phyloP scores from a whole-genome alignment of 148 eudicot genomes.

The Beta vulgaris region DNA sequence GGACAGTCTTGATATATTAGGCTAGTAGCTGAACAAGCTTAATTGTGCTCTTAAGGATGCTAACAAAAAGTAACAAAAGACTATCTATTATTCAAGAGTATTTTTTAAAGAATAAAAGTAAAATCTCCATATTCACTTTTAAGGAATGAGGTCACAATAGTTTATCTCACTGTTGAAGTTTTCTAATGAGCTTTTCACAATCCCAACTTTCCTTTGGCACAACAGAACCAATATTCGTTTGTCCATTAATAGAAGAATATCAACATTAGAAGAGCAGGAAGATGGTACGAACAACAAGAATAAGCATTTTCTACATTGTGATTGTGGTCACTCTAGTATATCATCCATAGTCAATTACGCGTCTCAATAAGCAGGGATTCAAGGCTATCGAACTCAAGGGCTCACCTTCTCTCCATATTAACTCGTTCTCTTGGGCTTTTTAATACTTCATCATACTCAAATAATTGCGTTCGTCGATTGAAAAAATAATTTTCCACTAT shows the following conservation, averaged over 20 bases:
- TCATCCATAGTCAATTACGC: conserved; percentile 98
- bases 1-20: neutral
- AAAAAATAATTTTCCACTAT: conserved; percentile 98
- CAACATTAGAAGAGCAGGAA: conserved; percentile 8
- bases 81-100: no score
- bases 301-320: neutral
- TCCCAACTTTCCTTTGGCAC: conserved; percentile 91
- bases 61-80: no score
- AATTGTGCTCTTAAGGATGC: neutral
- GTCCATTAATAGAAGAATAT: conserved; percentile 16
- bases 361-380: conserved; percentile 86
- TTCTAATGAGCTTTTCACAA: conserved; percentile 81
- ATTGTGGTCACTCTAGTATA: conserved; percentile 64
- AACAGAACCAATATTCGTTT: conserved; percentile 96
- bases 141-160: conserved; percentile 10
- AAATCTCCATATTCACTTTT: no score
- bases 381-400: conserved; percentile 81
- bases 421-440: conserved; percentile 99
- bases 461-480: conserved; percentile 87
- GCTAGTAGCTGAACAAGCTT: neutral
- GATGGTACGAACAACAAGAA: neutral
- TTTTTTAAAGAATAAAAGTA: no score
- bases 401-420: conserved; percentile 93
- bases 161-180: conserved; percentile 79
- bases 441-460: conserved; percentile 95